These are phyloP conservation scores for Caryopteris hybrid DNA, from an alignment of 305 asterid genomes.

Conservation along the genomic window DNA sequence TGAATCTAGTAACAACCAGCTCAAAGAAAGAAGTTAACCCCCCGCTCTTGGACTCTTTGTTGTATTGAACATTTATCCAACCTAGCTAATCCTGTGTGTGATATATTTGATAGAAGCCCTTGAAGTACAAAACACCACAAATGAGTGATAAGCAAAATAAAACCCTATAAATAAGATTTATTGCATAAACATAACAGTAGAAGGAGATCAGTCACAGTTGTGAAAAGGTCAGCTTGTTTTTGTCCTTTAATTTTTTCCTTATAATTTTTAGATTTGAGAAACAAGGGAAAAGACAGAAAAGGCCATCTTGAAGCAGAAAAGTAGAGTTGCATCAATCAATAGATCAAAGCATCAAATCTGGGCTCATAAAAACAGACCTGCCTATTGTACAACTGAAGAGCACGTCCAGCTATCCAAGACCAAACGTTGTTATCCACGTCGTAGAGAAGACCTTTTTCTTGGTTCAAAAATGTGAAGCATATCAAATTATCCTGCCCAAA, in stretches of 20 bases:
- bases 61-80: too few relatives aligned
- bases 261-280: too few relatives aligned
- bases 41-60: too few relatives aligned
- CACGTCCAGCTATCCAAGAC: conserved; percentile 97
- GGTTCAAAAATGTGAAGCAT: conserved; percentile 98
- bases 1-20: too few relatives aligned
- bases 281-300: not conserved
- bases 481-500: conserved; percentile 94
- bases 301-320: not conserved
- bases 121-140: conserved; percentile 9
- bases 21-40: too few relatives aligned
- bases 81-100: too few relatives aligned
- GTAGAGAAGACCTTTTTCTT: conserved; percentile 88
- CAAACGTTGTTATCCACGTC: conserved; percentile 88
- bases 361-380: conserved; percentile 99
- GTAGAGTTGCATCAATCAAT: conserved; percentile 34
- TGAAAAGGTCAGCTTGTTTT: too few relatives aligned
- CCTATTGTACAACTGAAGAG: conserved; percentile 84
- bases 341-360: conserved; percentile 75
- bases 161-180: conserved; percentile 5
- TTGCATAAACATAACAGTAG: conserved; percentile 15
- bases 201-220: too few relatives aligned
- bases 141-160: not conserved
- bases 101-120: too few relatives aligned
- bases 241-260: too few relatives aligned